Evolutionary conservation across 805 yeast species (phyloP).

Genomic region (Kodamaea neixiangensis): DNA sequence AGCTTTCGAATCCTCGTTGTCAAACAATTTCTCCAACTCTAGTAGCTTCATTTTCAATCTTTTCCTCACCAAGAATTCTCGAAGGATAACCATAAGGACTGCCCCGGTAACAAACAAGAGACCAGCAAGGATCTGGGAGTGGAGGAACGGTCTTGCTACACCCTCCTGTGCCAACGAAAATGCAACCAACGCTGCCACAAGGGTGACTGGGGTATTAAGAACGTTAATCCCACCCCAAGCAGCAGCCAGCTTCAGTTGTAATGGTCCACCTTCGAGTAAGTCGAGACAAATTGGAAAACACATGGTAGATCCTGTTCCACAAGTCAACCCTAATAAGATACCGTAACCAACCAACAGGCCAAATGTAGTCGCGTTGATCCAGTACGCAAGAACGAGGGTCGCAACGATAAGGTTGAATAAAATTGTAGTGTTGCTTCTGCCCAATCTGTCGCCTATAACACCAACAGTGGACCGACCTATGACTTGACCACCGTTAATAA

Average conservation of each 20-base stretch:
- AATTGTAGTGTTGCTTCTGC: slow-evolving; percentile 42
- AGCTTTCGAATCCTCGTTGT: background rate
- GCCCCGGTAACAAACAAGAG: slow-evolving; percentile 45
- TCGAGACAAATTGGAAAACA: slow-evolving; percentile 16
- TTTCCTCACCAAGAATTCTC: slow-evolving; percentile 54
- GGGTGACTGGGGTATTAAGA: slow-evolving; percentile 30
- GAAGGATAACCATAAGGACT: slow-evolving; percentile 44
- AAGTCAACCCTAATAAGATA: slow-evolving; percentile 29
- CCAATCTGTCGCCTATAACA: slow-evolving; percentile 45
- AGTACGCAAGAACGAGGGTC: slow-evolving; percentile 34
- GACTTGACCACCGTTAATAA: slow-evolving; percentile 44
- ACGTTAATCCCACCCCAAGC: slow-evolving; percentile 44
- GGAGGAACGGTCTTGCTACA: slow-evolving; percentile 47
- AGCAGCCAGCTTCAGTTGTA: slow-evolving; percentile 30
- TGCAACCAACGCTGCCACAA: slow-evolving; percentile 57
- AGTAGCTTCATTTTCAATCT: slow-evolving; percentile 25
- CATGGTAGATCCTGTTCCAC: slow-evolving; percentile 32
- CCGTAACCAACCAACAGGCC: slow-evolving; percentile 33
- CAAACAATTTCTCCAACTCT: background rate
- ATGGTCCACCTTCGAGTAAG: slow-evolving; percentile 11
- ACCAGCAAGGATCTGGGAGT: slow-evolving; percentile 65
- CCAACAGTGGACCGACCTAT: slow-evolving; percentile 56
- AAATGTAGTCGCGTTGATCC: slow-evolving; percentile 39
- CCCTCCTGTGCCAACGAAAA: slow-evolving; percentile 37
- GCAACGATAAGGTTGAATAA: slow-evolving; percentile 23